These are phyloP conservation scores for Funneliformis geosporum DNA, from an alignment of 192 early-diverging fungal species.

Conservation along the genomic window DNA sequence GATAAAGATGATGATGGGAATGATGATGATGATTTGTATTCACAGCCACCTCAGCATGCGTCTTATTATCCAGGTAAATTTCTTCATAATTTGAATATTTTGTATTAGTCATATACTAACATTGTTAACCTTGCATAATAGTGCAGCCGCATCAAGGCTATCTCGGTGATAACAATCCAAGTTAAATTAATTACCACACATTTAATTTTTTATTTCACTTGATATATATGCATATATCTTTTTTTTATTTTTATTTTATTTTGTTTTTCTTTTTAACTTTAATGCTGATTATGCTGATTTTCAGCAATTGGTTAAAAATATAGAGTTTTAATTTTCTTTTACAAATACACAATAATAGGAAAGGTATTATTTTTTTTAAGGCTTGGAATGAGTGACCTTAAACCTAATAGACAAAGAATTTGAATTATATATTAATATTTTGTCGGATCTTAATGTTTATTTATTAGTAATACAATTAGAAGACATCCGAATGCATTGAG, in stretches of 20 bases:
- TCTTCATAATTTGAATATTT: not conserved
- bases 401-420: not conserved
- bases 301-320: not conserved
- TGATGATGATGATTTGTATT: slow-evolving; percentile 29
- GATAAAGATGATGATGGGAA: slow-evolving; percentile 53
- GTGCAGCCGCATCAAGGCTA: not conserved
- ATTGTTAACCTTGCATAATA: not conserved
- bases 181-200: not conserved
- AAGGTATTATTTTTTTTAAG: not conserved
- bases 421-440: not conserved
- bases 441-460: not conserved
- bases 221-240: not conserved
- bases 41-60: slow-evolving; percentile 32
- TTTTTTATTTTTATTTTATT: not conserved
- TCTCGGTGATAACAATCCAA: not conserved
- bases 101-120: not conserved
- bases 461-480: too few species aligned
- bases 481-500: too few species aligned
- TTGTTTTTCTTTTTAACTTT: not conserved
- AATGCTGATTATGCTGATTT: not conserved
- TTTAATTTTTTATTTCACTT: not conserved
- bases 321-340: not conserved
- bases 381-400: not conserved
- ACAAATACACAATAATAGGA: not conserved
- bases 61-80: not conserved